Percentiles rank a stretch among this genome's conserved stretches.
Evolutionary conservation across 768 basidiomycete species (phyloP).

Genomic region (Strobilomyces confusus): DNA sequence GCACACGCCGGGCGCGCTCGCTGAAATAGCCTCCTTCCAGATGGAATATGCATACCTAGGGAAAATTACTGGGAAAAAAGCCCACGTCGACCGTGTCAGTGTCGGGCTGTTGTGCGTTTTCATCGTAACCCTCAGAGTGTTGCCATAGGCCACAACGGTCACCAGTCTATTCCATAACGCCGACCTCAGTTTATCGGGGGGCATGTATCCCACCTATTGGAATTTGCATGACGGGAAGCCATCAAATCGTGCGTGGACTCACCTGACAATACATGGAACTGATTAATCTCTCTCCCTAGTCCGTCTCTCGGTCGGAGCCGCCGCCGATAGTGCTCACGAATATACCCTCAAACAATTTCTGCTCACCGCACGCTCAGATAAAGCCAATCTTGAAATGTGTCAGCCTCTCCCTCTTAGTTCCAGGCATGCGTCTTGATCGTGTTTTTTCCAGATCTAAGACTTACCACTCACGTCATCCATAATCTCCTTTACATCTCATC

Average conservation of each 20-base stretch:
- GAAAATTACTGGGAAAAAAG: constrained; percentile 66
- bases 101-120: neutral
- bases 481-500: constrained; percentile 67
- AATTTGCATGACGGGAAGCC: constrained; percentile 45
- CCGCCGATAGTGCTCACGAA: constrained; percentile 73
- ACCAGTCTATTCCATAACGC: constrained; percentile 45
- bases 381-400: constrained; percentile 64
- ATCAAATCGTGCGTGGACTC: constrained; percentile 39
- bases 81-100: constrained; percentile 54
- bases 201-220: constrained; percentile 66
- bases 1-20: constrained; percentile 44
- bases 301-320: constrained; percentile 57
- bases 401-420: constrained; percentile 21
- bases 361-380: constrained; percentile 60
- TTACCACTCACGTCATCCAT: constrained; percentile 58
- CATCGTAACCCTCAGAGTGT: neutral
- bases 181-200: constrained; percentile 44
- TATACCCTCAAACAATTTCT: constrained; percentile 74
- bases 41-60: constrained; percentile 84
- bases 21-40: constrained; percentile 80
- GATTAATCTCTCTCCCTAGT: constrained; percentile 17
- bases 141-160: constrained; percentile 43
- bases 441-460: constrained; percentile 47
- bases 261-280: neutral
- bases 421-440: constrained; percentile 4